Percentiles rank a stretch among this genome's conserved stretches.
phyloP scores from a whole-genome alignment of 192 early-diverging fungal genomes.

The Borealophlyctis nickersoniae region DNA sequence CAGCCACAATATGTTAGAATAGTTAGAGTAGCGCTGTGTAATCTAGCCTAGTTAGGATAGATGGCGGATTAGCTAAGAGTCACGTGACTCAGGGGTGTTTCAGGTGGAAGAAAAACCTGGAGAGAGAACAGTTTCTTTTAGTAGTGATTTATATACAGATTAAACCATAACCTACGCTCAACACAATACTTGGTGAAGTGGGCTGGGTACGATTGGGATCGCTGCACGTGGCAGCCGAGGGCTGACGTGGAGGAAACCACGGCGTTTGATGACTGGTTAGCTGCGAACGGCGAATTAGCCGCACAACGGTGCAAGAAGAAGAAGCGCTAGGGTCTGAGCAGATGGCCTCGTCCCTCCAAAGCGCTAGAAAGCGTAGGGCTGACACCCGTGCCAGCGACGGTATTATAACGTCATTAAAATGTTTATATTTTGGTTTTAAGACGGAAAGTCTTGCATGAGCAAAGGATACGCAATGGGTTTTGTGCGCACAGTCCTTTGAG shows the following conservation, averaged over 20 bases:
- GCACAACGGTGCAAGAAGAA: not conserved
- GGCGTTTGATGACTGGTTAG: not conserved
- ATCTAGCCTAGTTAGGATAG: no score
- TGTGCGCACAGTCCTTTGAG: not conserved
- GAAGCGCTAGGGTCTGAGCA: not conserved
- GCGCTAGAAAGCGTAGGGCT: not conserved
- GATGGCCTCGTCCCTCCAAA: not conserved
- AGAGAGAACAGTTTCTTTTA: no score
- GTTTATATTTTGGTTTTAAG: no score
- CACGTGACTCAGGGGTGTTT: no score
- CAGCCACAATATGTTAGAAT: no score
- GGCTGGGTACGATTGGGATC: not conserved
- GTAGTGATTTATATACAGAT: no score
- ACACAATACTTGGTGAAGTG: constrained; percentile 1
- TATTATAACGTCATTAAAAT: not conserved
- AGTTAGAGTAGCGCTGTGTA: no score
- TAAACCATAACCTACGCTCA: no score
- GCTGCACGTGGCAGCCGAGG: not conserved
- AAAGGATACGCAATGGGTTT: not conserved
- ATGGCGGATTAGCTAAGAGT: no score
- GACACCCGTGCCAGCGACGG: not conserved
- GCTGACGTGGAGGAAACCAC: not conserved
- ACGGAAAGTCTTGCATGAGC: no score
- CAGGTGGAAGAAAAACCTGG: no score
- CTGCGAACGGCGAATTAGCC: not conserved